Evolutionary conservation across 2,329 filamentous ascomycete genomes (phyloP).

Genomic region (Neonectria coccinea): DNA sequence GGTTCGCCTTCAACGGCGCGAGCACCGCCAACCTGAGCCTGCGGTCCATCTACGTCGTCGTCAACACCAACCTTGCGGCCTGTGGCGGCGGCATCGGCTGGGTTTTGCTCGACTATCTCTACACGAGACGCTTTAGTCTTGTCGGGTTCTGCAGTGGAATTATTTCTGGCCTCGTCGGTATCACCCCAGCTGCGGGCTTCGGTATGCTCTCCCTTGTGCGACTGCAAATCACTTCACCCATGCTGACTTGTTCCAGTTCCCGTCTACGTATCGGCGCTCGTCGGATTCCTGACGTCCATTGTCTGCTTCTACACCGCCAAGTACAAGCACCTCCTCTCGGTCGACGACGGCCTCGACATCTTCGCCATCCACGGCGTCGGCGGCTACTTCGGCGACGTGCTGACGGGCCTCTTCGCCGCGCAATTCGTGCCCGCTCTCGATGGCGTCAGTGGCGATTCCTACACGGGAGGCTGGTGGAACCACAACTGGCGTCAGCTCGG

Average conservation of each 20-base stretch:
- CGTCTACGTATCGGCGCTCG: slow-evolving; percentile 62
- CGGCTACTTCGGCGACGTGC: slow-evolving; percentile 67
- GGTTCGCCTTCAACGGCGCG: slow-evolving; percentile 66
- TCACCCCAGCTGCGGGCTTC: slow-evolving; percentile 68
- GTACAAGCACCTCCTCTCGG: slow-evolving; percentile 62
- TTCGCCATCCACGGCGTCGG: slow-evolving; percentile 71
- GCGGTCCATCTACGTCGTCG: slow-evolving; percentile 65
- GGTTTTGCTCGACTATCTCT: slow-evolving; percentile 64
- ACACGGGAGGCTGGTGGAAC: slow-evolving; percentile 63
- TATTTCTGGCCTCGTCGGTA: slow-evolving; percentile 68
- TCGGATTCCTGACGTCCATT: slow-evolving; percentile 63
- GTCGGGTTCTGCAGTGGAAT: slow-evolving; percentile 59
- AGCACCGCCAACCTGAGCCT: slow-evolving; percentile 64
- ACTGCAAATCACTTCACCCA: background rate
- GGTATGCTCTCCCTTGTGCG: slow-evolving; percentile 17
- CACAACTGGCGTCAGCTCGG: slow-evolving; percentile 66
- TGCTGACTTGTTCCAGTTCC: slow-evolving; percentile 49
- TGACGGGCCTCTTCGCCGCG: slow-evolving; percentile 69
- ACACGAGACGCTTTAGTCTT: slow-evolving; percentile 49
- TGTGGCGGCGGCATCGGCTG: slow-evolving; percentile 66
- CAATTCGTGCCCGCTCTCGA: slow-evolving; percentile 62
- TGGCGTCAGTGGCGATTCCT: slow-evolving; percentile 56
- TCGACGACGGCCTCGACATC: slow-evolving; percentile 70
- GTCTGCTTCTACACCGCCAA: slow-evolving; percentile 61
- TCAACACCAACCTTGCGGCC: slow-evolving; percentile 70